Evolutionary conservation across 73 alveolate species (phyloP).

Genomic region (Paramecium primaurelia): DNA sequence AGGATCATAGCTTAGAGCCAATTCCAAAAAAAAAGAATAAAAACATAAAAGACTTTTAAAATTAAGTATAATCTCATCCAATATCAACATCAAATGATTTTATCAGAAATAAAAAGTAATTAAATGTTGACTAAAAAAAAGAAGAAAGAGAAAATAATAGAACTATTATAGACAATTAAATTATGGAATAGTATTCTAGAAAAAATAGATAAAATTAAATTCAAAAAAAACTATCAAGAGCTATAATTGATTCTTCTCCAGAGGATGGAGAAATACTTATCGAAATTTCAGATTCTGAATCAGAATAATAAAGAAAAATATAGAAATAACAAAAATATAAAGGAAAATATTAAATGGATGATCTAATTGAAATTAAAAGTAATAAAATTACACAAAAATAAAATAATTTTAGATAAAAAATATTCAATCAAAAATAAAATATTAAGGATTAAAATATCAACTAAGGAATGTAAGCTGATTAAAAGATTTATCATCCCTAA

Average conservation of each 20-base stretch:
- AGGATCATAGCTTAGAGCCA: neutral
- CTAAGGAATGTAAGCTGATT: neutral
- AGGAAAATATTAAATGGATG: neutral
- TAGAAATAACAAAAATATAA: neutral
- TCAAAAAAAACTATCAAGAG: neutral
- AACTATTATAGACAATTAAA: neutral
- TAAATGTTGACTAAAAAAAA: neutral
- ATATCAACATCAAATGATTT: neutral
- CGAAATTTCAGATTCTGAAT: neutral
- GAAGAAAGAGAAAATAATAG: neutral
- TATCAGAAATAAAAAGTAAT: neutral
- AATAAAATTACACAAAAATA: neutral
- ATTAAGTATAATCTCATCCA: neutral
- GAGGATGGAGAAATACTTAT: neutral
- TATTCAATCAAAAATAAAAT: neutral
- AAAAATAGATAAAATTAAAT: neutral
- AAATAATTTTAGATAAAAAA: neutral
- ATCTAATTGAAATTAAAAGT: neutral
- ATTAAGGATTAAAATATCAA: neutral
- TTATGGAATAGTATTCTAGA: neutral
- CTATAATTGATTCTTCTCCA: neutral
- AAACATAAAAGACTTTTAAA: neutral
- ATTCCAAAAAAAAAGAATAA: neutral
- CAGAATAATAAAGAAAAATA: neutral
- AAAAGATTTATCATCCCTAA: neutral